Evolutionary conservation across 202 grass and related monocot genomes (phyloP).

Genomic region (Musa balbisiana): DNA sequence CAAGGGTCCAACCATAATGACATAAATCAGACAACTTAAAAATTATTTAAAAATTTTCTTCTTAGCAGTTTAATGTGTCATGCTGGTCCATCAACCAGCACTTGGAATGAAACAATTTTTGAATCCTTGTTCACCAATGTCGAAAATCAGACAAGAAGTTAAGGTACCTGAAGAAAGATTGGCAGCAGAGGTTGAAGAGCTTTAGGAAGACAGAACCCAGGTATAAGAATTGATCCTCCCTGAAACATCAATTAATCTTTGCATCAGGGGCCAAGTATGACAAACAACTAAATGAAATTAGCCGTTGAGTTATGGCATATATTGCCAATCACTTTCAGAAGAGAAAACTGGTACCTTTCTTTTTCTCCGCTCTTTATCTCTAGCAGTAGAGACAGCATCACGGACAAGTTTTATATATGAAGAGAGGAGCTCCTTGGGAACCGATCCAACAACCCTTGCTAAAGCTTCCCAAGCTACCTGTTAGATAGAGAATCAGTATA

Average conservation of each 20-base stretch:
- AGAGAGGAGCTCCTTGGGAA: constrained; percentile 82
- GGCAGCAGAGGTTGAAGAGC: constrained; percentile 90
- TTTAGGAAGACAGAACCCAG: constrained; percentile 92
- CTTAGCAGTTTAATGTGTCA: too few species aligned
- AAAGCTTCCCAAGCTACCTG: constrained; percentile 95
- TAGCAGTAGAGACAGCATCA: constrained; percentile 90
- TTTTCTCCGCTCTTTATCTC: constrained; percentile 95
- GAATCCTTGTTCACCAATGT: background rate
- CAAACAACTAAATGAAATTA: background rate
- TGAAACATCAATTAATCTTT: constrained; percentile 40
- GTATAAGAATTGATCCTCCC: constrained; percentile 75
- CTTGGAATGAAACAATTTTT: background rate
- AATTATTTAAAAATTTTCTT: too few species aligned
- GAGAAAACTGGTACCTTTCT: constrained; percentile 47
- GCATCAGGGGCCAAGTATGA: constrained; percentile 9
- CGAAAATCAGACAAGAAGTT: background rate
- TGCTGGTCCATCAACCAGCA: background rate
- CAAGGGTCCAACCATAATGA: too few species aligned
- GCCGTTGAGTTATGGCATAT: background rate
- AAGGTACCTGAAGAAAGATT: constrained; percentile 85
- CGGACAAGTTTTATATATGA: constrained; percentile 89
- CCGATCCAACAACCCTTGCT: constrained; percentile 70
- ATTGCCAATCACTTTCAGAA: constrained; percentile 14
- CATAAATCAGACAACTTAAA: too few species aligned
- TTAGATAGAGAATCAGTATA: constrained; percentile 22